Evolutionary conservation across 139 green algal genomes (phyloP).

Genomic region (Helicosporidium sp.): DNA sequence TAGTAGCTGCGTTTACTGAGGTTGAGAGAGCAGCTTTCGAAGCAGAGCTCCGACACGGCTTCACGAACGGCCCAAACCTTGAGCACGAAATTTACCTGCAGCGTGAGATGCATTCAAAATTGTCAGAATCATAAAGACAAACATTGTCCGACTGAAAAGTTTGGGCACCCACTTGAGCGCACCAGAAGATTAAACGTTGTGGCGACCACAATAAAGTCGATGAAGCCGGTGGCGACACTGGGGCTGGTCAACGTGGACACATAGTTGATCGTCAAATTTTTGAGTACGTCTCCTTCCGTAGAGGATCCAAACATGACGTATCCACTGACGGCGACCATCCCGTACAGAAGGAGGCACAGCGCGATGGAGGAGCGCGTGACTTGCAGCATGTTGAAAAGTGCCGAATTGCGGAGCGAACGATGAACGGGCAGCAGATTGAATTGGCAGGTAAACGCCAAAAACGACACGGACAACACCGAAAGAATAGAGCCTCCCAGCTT

Average conservation of each 20-base stretch:
- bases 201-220: conserved; percentile 2
- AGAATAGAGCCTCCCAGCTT: neutral
- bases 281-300: conserved; percentile 18
- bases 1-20: conserved; percentile 1
- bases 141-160: no score
- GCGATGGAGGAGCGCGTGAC: conserved; percentile 1
- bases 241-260: neutral
- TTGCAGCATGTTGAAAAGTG: conserved; percentile 1
- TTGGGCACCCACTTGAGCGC: no score
- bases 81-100: conserved; percentile 15
- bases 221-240: neutral
- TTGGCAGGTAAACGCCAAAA: conserved; percentile 15
- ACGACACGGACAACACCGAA: conserved; percentile 3
- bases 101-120: no score
- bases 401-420: conserved; percentile 6
- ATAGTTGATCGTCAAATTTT: conserved; percentile 11
- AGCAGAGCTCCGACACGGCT: conserved; percentile 4
- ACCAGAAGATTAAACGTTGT: conserved; percentile 13
- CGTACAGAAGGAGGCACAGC: conserved; percentile 8
- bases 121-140: no score
- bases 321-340: conserved; percentile 10
- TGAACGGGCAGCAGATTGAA: conserved; percentile 21
- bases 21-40: neutral
- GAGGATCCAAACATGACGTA: conserved; percentile 16
- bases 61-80: conserved; percentile 19